Evolutionary conservation across 2,329 filamentous ascomycete species (phyloP).

Genomic region (Colletotrichum eremochloae): DNA sequence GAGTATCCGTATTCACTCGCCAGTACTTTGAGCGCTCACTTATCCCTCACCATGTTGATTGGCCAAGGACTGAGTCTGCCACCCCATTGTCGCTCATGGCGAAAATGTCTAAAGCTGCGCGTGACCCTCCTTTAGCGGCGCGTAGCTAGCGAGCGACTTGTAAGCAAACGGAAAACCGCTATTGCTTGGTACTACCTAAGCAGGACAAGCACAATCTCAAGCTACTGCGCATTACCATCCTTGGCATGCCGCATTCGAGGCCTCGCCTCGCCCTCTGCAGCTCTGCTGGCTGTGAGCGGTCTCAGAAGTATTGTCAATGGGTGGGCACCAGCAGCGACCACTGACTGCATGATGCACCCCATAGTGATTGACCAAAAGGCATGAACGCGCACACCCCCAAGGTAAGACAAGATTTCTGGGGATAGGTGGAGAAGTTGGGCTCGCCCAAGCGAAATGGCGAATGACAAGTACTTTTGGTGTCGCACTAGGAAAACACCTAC

Average conservation of each 20-base stretch:
- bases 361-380: conserved; percentile 19
- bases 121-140: conserved; percentile 36
- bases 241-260: conserved; percentile 22
- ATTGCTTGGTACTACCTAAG: background rate
- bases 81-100: background rate
- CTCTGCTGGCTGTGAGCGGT: conserved; percentile 28
- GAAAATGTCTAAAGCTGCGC: conserved; percentile 6
- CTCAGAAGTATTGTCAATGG: conserved; percentile 29
- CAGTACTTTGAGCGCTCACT: conserved; percentile 16
- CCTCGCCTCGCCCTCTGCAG: conserved; percentile 28
- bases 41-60: conserved; percentile 13
- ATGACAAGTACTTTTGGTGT: conserved; percentile 6
- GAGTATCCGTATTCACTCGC: background rate
- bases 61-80: conserved; percentile 1
- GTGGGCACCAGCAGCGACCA: conserved; percentile 6
- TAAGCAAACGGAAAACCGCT: conserved; percentile 14
- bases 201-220: background rate
- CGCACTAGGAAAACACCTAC: background rate
- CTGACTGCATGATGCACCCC: conserved; percentile 37
- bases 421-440: conserved; percentile 5
- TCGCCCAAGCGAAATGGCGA: conserved; percentile 14
- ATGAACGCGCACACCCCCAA: conserved; percentile 13
- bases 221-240: conserved; percentile 14
- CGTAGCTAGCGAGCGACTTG: conserved; percentile 1
- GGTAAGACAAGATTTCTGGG: conserved; percentile 16